phyloP scores from a whole-genome alignment of 768 basidiomycete species.

The Saitozyma sp. region DNA sequence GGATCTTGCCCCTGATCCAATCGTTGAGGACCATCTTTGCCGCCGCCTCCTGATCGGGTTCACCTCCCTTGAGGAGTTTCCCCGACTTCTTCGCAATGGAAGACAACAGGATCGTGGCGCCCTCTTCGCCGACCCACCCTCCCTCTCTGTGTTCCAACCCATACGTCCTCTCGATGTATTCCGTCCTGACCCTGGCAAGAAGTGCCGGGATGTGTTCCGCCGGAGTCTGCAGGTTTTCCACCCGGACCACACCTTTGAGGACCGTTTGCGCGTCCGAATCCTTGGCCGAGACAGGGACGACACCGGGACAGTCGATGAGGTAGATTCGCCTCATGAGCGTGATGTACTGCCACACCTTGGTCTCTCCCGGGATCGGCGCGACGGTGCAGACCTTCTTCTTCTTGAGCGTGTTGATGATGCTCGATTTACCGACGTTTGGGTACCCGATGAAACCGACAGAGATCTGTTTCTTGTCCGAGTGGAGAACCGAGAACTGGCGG shows the following conservation, averaged over 20 bases:
- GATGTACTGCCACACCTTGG: slow-evolving; percentile 99
- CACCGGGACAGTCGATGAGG: slow-evolving; percentile 98
- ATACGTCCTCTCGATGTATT: slow-evolving; percentile 74
- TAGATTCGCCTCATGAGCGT: slow-evolving; percentile 93
- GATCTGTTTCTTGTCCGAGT: slow-evolving; percentile 99
- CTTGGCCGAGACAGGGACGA: slow-evolving; percentile 88
- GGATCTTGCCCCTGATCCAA: slow-evolving; percentile 96
- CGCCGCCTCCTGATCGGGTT: slow-evolving; percentile 86
- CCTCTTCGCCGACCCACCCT: slow-evolving; percentile 57
- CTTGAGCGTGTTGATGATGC: slow-evolving; percentile 97
- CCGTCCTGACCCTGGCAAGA: slow-evolving; percentile 85
- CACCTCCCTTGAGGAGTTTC: slow-evolving; percentile 86
- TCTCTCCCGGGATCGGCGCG: slow-evolving; percentile 96
- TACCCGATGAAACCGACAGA: slow-evolving; percentile 97
- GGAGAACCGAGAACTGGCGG: slow-evolving; percentile 92
- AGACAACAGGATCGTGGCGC: slow-evolving; percentile 75
- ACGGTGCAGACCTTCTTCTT: slow-evolving; percentile 95
- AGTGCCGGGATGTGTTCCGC: slow-evolving; percentile 87
- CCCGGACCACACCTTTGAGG: slow-evolving; percentile 93
- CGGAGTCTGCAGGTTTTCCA: slow-evolving; percentile 88
- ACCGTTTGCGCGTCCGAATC: slow-evolving; percentile 89
- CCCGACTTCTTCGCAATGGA: slow-evolving; percentile 87
- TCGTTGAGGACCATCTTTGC: slow-evolving; percentile 94
- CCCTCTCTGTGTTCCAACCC: slow-evolving; percentile 50
- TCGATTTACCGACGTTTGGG: slow-evolving; percentile 96